Evolutionary conservation across 495 filamentous ascomycete genomes (phyloP).

Genomic region (Clohesyomyces aquaticus): DNA sequence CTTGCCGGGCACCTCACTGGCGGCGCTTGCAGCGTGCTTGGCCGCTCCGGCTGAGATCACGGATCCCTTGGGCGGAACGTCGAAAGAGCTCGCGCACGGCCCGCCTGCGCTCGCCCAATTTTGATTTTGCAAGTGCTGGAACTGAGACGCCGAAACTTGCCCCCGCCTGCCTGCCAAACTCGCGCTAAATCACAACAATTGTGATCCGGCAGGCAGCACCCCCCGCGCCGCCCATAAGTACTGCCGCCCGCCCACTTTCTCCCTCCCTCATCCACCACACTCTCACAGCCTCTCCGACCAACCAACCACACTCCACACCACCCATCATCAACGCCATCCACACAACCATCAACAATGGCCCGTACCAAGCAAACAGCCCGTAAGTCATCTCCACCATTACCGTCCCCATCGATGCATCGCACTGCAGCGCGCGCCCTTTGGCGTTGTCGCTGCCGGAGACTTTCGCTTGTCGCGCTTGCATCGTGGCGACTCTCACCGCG

Average conservation of each 20-base stretch:
- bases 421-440: not conserved
- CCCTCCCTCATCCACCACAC: constrained; percentile 55
- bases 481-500: constrained; percentile 32
- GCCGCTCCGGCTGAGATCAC: constrained; percentile 3
- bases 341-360: constrained; percentile 66
- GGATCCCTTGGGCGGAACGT: too few relatives aligned
- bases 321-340: constrained; percentile 27
- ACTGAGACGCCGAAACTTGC: constrained; percentile 24
- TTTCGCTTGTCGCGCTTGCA: constrained; percentile 38
- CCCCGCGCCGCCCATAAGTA: constrained; percentile 37
- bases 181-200: constrained; percentile 32
- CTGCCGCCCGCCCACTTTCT: constrained; percentile 47
- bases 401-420: constrained; percentile 24
- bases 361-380: constrained; percentile 99
- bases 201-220: constrained; percentile 29
- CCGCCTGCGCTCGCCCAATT: not conserved
- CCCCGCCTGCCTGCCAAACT: constrained; percentile 19
- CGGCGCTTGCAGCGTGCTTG: not conserved
- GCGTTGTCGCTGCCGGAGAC: constrained; percentile 30
- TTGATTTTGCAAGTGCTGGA: constrained; percentile 24
- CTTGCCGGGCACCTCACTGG: constrained; percentile 4
- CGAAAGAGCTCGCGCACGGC: not conserved
- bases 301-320: constrained; percentile 49
- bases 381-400: constrained; percentile 54
- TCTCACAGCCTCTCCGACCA: constrained; percentile 42